Evolutionary conservation across 2,329 filamentous ascomycete species (phyloP), one percentile per base, ranked within the genome.

Genomic region (Stagonosporopsis rhizophila): DNA sequence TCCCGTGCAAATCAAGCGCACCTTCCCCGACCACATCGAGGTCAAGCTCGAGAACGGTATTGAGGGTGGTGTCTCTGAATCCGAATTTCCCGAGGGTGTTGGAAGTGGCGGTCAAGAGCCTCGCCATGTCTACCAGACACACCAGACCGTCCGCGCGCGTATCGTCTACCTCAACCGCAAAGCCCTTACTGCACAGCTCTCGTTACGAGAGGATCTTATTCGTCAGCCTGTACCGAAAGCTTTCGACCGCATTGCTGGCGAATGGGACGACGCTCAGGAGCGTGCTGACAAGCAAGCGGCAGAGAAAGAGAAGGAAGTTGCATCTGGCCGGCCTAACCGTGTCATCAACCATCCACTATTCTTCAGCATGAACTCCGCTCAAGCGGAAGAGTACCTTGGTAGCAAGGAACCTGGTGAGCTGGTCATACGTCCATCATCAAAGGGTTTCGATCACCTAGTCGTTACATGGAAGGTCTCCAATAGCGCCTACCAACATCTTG

Each of bases 261-360:
- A 93, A 65, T 99, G 95, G 95, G 93, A 99, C 74, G 88, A 89
- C 61, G 81, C 83, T 2, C 87, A 92, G 66, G 95, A 99, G 77
- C 83, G 85, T 17, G 85, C 87, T 41, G 95, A 98, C 71, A 89
- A 87, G 58, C 76, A 77, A 72, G 92, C 96, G 52, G 88, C 91
- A 54, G 81, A 95, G 61, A 87, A 89, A 52, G 92, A 96, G 75
- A 96, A 93, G 78, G 92, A 95, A 71, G 90, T 91, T 72, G 86
- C 86, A 11, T 91, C 91, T 17, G 92, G 91, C 14, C 91, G 95
- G 45, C 89, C 91, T 2, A 92, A 96, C 75, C 87, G 95, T 74
- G 95, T 99, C 57, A 95, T 99, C 81, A 99, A 99, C 77, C 95
- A 99, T 73, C 94, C 95, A 23, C 86, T 98, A 15, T 99, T 98